These are phyloP conservation scores for Penicillium fuscoglaucum DNA, from an alignment of 2,329 filamentous ascomycete genomes.

Conservation along the genomic window DNA sequence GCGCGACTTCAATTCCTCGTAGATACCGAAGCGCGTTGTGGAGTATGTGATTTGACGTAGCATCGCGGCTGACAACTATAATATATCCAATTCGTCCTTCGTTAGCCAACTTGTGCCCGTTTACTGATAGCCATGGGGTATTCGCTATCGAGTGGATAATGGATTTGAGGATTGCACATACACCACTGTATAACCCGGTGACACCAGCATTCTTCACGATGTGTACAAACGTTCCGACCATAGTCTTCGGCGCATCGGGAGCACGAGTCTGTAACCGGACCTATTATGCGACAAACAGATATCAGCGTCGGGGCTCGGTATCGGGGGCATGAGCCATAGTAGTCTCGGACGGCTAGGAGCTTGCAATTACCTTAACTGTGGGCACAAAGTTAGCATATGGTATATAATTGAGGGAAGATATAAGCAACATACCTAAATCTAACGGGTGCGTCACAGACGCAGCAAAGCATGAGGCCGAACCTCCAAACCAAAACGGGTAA, in stretches of 20 bases:
- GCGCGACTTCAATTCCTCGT: slow-evolving; percentile 83
- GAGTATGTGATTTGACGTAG: slow-evolving; percentile 94
- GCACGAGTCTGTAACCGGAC: slow-evolving; percentile 85
- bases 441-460: slow-evolving; percentile 90
- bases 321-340: slow-evolving; percentile 1
- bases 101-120: slow-evolving; percentile 2
- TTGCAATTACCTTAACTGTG: slow-evolving; percentile 55
- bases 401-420: background rate
- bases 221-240: slow-evolving; percentile 82
- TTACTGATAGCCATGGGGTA: background rate
- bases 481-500: slow-evolving; percentile 95
- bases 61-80: slow-evolving; percentile 78
- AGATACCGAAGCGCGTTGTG: slow-evolving; percentile 93
- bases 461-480: slow-evolving; percentile 88
- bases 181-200: slow-evolving; percentile 81
- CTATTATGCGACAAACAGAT: slow-evolving; percentile 46
- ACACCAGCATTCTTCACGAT: slow-evolving; percentile 74
- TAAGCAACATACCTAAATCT: slow-evolving; percentile 71
- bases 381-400: slow-evolving; percentile 24
- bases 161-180: slow-evolving; percentile 39
- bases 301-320: slow-evolving; percentile 13
- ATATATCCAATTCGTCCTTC: slow-evolving; percentile 3
- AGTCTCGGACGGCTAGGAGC: slow-evolving; percentile 7
- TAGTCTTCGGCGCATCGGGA: slow-evolving; percentile 72
- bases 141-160: background rate